Percentiles rank a stretch among this genome's conserved stretches.
These are phyloP conservation scores for Irpex sp. DNA, from an alignment of 1,284 basidiomycete species.

Conservation along the genomic window DNA sequence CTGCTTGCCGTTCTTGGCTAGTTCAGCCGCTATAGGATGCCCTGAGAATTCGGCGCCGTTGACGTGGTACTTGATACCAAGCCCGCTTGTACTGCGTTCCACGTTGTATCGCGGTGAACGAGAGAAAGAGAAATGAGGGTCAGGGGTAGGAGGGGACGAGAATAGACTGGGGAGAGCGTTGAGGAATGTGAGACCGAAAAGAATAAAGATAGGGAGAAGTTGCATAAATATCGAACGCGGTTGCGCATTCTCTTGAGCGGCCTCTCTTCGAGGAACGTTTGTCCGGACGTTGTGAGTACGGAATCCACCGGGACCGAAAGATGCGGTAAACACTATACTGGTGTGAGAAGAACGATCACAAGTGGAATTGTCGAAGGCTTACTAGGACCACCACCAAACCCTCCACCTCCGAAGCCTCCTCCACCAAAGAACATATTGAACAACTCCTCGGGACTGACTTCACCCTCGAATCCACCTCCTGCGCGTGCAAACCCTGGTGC, in stretches of 20 bases:
- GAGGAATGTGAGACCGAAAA: conserved; percentile 82
- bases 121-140: conserved; percentile 78
- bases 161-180: conserved; percentile 82
- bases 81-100: conserved; percentile 60
- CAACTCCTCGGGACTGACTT: conserved; percentile 91
- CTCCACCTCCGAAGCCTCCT: conserved; percentile 43
- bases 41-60: conserved; percentile 72
- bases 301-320: conserved; percentile 77
- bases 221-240: conserved; percentile 74
- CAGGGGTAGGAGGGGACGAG: conserved; percentile 57
- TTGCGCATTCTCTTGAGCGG: conserved; percentile 35
- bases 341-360: neutral
- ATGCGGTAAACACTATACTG: conserved; percentile 60
- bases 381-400: conserved; percentile 52
- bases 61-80: conserved; percentile 83
- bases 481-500: conserved; percentile 45
- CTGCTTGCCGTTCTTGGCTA: conserved; percentile 46
- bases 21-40: conserved; percentile 75
- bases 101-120: conserved; percentile 52
- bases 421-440: conserved; percentile 99
- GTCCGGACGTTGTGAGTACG: conserved; percentile 52
- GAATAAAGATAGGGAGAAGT: conserved; percentile 79
- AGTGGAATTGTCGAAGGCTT: conserved; percentile 7
- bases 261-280: conserved; percentile 23
- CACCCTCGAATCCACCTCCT: conserved; percentile 64